These are phyloP conservation scores for Talaromyces nanjingensis DNA, from an alignment of 495 filamentous ascomycete species.

Conservation along the genomic window DNA sequence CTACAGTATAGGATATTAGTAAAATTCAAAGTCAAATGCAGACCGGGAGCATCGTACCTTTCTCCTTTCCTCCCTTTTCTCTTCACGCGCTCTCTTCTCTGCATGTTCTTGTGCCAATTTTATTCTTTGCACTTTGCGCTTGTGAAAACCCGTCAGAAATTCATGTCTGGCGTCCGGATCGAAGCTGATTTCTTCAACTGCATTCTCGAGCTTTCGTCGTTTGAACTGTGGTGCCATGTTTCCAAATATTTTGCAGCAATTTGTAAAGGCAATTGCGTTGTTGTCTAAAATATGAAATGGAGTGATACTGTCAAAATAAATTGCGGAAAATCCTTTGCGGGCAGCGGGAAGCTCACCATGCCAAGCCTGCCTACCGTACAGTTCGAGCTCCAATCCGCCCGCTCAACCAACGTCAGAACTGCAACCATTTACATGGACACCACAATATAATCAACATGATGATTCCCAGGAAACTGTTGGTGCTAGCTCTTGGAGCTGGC, in stretches of 20 bases:
- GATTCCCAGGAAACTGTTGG: conserved; percentile 52
- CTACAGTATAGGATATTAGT: conserved; percentile 35
- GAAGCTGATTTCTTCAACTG: conserved; percentile 75
- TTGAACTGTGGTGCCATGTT: conserved; percentile 49
- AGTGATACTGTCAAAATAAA: conserved; percentile 1
- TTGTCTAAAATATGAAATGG: not conserved
- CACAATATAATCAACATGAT: conserved; percentile 36
- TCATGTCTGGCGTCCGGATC: conserved; percentile 69
- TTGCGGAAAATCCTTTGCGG: conserved; percentile 10
- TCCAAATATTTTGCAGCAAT: not conserved
- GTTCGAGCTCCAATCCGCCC: not conserved
- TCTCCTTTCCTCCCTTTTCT: conserved; percentile 62
- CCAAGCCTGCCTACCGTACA: conserved; percentile 2
- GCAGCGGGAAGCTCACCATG: conserved; percentile 4
- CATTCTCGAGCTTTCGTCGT: conserved; percentile 51
- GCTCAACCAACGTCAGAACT: not conserved
- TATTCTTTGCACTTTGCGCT: conserved; percentile 77
- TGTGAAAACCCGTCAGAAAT: conserved; percentile 92
- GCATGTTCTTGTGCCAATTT: conserved; percentile 78
- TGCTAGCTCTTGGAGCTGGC: conserved; percentile 54
- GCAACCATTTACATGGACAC: not conserved
- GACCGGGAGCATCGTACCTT: conserved; percentile 44
- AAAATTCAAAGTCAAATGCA: not conserved
- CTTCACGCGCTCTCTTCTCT: conserved; percentile 62
- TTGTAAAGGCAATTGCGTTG: not conserved